A percentile compares a stretch with the other conserved stretches of the same genome.
These are phyloP conservation scores for Didymella segeticola DNA, from an alignment of 2,329 filamentous ascomycete genomes.

Conservation along the genomic window DNA sequence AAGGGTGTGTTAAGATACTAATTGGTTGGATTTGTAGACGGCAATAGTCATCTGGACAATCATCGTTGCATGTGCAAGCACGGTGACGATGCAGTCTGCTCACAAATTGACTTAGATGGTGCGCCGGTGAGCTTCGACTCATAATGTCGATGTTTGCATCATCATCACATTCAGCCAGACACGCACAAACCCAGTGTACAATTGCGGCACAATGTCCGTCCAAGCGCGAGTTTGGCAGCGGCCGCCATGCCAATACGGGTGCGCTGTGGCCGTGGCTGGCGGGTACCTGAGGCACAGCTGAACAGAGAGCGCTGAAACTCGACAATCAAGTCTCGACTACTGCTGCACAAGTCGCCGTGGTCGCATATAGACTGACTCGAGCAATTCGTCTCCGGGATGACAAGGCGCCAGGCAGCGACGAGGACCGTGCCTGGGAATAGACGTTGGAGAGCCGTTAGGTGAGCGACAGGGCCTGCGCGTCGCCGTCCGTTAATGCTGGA, in stretches of 20 bases:
- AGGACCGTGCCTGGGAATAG: not conserved
- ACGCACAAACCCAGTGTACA: slow-evolving; percentile 24
- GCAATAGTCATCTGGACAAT: not conserved
- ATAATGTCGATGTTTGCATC: slow-evolving; percentile 1
- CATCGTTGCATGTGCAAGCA: slow-evolving; percentile 5
- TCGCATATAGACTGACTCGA: slow-evolving; percentile 12
- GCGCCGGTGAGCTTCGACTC: slow-evolving; percentile 6
- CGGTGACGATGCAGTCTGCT: not conserved
- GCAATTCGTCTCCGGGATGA: slow-evolving; percentile 4
- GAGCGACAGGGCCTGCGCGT: slow-evolving; percentile 13
- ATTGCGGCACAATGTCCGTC: slow-evolving; percentile 18
- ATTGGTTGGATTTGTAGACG: slow-evolving; percentile 1
- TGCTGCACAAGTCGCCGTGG: slow-evolving; percentile 24
- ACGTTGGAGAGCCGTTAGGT: slow-evolving; percentile 15
- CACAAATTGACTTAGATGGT: slow-evolving; percentile 1
- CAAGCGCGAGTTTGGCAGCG: slow-evolving; percentile 30
- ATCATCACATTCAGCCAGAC: slow-evolving; percentile 10
- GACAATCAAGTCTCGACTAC: not conserved
- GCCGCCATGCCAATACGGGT: slow-evolving; percentile 28
- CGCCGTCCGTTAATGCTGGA: slow-evolving; percentile 13
- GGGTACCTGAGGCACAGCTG: slow-evolving; percentile 29
- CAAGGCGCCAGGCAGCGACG: slow-evolving; percentile 22
- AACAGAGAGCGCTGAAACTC: slow-evolving; percentile 14
- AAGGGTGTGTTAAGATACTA: not conserved
- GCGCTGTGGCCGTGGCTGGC: slow-evolving; percentile 27